phyloP scores from a whole-genome alignment of 495 filamentous ascomycete species.

The Daldinia concentrica region DNA sequence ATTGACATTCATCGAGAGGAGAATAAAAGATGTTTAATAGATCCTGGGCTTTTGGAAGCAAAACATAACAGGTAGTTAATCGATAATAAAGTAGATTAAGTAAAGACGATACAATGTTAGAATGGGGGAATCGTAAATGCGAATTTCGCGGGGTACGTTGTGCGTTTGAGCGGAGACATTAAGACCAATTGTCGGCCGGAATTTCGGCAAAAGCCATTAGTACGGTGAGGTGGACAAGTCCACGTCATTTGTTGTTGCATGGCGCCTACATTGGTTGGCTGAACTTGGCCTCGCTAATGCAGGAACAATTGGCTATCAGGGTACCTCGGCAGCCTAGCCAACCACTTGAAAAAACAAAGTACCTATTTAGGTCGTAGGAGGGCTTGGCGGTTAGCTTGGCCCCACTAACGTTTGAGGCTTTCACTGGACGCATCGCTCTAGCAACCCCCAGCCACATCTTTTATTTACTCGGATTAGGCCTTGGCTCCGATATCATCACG shows the following conservation, averaged over 20 bases:
- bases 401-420: conserved; percentile 21
- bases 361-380: conserved; percentile 19
- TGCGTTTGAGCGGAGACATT: neutral
- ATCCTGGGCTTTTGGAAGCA: too few species aligned
- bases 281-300: conserved; percentile 8
- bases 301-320: conserved; percentile 14
- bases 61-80: too few species aligned
- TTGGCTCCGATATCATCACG: conserved; percentile 26
- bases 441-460: conserved; percentile 51
- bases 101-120: neutral
- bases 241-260: conserved; percentile 33
- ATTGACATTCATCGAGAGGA: too few species aligned
- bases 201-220: conserved; percentile 20
- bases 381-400: conserved; percentile 28
- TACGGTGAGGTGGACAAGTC: conserved; percentile 21
- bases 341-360: conserved; percentile 25
- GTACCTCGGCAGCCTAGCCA: conserved; percentile 18
- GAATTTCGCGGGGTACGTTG: conserved; percentile 15
- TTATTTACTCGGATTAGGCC: conserved; percentile 45
- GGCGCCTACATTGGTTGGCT: conserved; percentile 15
- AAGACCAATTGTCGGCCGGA: conserved; percentile 9
- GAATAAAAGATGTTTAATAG: too few species aligned
- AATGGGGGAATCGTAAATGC: neutral
- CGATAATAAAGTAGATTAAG: neutral
- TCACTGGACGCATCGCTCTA: conserved; percentile 35